A percentile compares a stretch with the other conserved stretches of the same genome.
Evolutionary conservation across 1,284 basidiomycete species (phyloP).

Genomic region (Leccinum griseonigrum): DNA sequence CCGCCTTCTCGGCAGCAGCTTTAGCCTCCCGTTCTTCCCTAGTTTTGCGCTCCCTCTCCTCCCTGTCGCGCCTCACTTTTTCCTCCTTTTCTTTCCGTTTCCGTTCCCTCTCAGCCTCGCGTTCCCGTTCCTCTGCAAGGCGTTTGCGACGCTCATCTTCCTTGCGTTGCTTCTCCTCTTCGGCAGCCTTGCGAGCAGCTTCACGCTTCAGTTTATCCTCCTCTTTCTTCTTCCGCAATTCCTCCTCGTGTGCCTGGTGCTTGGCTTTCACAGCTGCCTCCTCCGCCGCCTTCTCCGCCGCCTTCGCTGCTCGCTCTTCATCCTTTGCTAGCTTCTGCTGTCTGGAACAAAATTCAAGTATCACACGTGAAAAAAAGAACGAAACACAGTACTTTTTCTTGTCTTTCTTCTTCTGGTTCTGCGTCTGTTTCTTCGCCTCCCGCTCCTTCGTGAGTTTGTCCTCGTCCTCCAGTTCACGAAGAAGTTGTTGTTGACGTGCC

Average conservation of each 20-base stretch:
- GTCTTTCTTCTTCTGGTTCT: constrained; percentile 99
- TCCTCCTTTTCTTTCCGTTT: constrained; percentile 66
- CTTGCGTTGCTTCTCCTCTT: constrained; percentile 77
- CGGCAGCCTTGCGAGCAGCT: constrained; percentile 67
- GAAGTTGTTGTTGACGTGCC: constrained; percentile 82
- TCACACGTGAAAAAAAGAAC: background rate
- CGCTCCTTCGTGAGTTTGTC: constrained; percentile 76
- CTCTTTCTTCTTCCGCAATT: constrained; percentile 66
- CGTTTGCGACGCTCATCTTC: constrained; percentile 78
- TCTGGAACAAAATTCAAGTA: constrained; percentile 42
- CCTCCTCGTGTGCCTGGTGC: constrained; percentile 62
- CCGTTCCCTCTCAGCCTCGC: constrained; percentile 63
- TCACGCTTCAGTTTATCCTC: constrained; percentile 74
- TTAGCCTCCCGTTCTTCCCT: constrained; percentile 58
- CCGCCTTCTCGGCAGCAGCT: constrained; percentile 51
- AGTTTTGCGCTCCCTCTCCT: constrained; percentile 57
- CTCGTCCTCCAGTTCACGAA: constrained; percentile 90
- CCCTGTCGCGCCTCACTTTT: constrained; percentile 58
- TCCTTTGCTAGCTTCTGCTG: constrained; percentile 91
- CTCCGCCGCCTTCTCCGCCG: constrained; percentile 81
- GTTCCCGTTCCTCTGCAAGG: constrained; percentile 65
- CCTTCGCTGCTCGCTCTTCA: constrained; percentile 78
- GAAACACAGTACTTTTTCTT: constrained; percentile 70
- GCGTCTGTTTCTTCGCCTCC: constrained; percentile 92
- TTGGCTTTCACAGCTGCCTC: constrained; percentile 70